phyloP scores from a whole-genome alignment of 2,329 filamentous ascomycete genomes.

The Cytospora piceae region DNA sequence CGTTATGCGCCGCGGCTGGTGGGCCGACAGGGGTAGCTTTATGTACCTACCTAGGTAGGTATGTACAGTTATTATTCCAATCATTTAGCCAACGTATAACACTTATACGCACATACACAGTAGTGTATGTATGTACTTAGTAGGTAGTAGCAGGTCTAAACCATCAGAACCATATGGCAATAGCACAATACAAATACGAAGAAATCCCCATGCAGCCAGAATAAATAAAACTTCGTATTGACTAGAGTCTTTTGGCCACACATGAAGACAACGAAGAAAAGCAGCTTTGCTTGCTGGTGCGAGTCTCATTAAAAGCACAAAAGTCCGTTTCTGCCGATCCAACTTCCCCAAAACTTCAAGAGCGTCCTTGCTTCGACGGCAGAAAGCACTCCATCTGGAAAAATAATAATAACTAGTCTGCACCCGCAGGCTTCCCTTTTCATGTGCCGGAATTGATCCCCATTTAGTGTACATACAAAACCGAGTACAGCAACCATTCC shows the following conservation, averaged over 20 bases:
- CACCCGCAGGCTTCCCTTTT: constrained; percentile 13
- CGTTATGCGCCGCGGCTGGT: background rate
- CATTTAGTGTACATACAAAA: constrained; percentile 29
- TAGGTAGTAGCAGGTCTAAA: background rate
- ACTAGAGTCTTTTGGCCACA: constrained; percentile 14
- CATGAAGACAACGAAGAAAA: constrained; percentile 4
- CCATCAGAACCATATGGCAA: background rate
- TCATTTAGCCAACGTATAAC: background rate
- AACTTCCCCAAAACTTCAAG: constrained; percentile 18
- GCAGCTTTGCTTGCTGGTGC: constrained; percentile 6
- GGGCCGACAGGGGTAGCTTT: background rate
- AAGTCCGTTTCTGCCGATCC: constrained; percentile 24
- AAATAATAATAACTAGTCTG: constrained; percentile 18
- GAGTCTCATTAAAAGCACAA: constrained; percentile 12
- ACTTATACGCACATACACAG: background rate
- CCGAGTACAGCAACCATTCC: constrained; percentile 19
- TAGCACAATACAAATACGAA: background rate
- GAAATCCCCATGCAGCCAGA: background rate
- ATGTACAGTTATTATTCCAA: too few species aligned
- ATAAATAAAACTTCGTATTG: constrained; percentile 7
- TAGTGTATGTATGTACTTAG: background rate
- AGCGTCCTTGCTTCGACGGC: constrained; percentile 3
- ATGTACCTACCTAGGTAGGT: background rate
- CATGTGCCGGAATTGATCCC: constrained; percentile 9
- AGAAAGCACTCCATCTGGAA: constrained; percentile 3